phyloP scores from a whole-genome alignment of 2,329 filamentous ascomycete species.

The Hypomyces rosellus region DNA sequence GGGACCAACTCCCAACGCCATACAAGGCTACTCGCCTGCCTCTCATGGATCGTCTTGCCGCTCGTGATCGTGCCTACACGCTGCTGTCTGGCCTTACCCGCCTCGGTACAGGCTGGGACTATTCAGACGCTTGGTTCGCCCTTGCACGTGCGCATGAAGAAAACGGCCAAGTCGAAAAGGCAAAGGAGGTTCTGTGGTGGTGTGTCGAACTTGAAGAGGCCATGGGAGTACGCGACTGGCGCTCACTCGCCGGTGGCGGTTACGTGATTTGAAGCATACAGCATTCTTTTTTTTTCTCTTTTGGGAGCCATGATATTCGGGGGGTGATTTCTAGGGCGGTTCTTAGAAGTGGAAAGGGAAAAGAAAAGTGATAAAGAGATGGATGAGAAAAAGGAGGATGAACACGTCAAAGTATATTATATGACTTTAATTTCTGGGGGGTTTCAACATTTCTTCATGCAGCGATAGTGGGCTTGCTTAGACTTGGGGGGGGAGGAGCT shows the following conservation, averaged over 20 bases:
- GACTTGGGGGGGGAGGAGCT: no score
- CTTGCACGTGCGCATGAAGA: constrained; percentile 84
- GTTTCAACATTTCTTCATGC: not conserved
- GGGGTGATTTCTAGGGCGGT: no score
- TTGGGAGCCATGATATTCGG: no score
- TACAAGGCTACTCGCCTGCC: constrained; percentile 59
- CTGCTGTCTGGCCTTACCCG: constrained; percentile 79
- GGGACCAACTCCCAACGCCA: constrained; percentile 41
- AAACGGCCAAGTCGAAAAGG: constrained; percentile 76
- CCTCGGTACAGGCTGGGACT: constrained; percentile 81
- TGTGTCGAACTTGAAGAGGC: constrained; percentile 91
- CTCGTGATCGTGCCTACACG: constrained; percentile 81
- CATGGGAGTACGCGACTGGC: constrained; percentile 73
- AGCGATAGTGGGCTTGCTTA: no score
- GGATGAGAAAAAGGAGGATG: not conserved
- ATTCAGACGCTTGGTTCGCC: constrained; percentile 87
- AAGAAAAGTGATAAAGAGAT: not conserved
- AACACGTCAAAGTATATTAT: not conserved
- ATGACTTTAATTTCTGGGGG: not conserved
- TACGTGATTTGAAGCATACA: constrained; percentile 44
- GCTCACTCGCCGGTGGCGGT: constrained; percentile 57
- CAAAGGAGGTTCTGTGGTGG: constrained; percentile 94
- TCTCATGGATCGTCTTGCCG: constrained; percentile 75
- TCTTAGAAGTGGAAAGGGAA: no score
- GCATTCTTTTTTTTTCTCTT: no score